phyloP scores from a whole-genome alignment of 1,284 basidiomycete genomes.

The Coniferiporia sulphurascens region DNA sequence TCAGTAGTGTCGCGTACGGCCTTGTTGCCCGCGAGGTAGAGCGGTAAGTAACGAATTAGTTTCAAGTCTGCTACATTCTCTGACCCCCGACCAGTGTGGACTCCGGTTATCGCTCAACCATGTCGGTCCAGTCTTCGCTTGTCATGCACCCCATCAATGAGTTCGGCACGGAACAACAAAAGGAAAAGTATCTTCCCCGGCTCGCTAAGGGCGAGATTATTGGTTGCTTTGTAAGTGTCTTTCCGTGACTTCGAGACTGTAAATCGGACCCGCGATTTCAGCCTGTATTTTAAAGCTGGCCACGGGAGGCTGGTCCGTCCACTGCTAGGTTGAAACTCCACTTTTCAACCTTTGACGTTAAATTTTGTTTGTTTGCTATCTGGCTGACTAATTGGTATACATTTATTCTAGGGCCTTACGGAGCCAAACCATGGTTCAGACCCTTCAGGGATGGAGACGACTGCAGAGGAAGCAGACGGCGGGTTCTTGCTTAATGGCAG shows the following conservation, averaged over 20 bases:
- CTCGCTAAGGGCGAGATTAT: constrained; percentile 77
- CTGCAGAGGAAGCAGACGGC: constrained; percentile 79
- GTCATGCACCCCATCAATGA: constrained; percentile 98
- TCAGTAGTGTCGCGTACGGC: constrained; percentile 88
- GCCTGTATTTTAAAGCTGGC: no score
- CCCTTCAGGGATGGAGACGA: constrained; percentile 91
- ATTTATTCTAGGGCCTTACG: constrained; percentile 69
- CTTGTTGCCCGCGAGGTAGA: constrained; percentile 93
- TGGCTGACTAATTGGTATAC: background rate
- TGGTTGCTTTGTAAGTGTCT: constrained; percentile 81
- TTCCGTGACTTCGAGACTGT: background rate
- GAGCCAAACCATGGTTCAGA: constrained; percentile 97
- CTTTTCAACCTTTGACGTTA: no score
- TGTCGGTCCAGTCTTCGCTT: constrained; percentile 93
- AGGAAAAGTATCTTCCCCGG: constrained; percentile 85
- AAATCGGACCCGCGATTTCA: no score
- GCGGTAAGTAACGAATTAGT: constrained; percentile 42
- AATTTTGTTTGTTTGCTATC: background rate
- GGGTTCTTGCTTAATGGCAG: constrained; percentile 86
- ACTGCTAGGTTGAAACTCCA: no score
- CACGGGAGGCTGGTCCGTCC: no score
- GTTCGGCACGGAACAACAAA: constrained; percentile 88
- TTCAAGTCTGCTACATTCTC: background rate
- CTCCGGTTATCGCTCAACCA: constrained; percentile 93
- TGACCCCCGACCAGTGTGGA: constrained; percentile 60